phyloP scores from a whole-genome alignment of 192 early-diverging fungal genomes.

The Coemansia sp. region DNA sequence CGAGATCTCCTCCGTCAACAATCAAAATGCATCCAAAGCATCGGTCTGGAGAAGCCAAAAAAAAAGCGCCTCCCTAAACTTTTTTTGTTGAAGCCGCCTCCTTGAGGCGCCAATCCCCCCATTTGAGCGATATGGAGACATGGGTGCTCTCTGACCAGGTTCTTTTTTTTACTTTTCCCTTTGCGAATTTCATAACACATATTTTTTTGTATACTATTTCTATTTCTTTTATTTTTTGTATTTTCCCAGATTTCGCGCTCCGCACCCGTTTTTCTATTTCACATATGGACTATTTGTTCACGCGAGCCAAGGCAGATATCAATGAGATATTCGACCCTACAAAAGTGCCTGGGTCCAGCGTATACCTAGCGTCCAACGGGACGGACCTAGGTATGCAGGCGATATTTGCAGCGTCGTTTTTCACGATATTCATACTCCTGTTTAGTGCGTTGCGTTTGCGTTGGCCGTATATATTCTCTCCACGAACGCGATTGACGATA shows the following conservation, averaged over 20 bases:
- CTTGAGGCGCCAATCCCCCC: neutral
- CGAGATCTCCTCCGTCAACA: neutral
- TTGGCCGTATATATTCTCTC: slow-evolving; percentile 56
- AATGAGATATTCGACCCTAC: slow-evolving; percentile 50
- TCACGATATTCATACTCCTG: slow-evolving; percentile 31
- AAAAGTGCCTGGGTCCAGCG: slow-evolving; percentile 52
- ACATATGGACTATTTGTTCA: slow-evolving; percentile 2
- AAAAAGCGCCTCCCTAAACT: neutral
- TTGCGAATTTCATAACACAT: neutral
- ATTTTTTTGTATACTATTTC: neutral
- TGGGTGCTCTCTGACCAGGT: neutral
- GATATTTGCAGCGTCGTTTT: slow-evolving; percentile 48
- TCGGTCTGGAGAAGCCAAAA: slow-evolving; percentile 4
- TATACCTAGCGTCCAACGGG: slow-evolving; percentile 51
- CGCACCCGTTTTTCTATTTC: neutral
- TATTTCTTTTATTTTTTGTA: neutral
- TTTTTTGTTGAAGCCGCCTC: neutral
- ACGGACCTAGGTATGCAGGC: slow-evolving; percentile 55
- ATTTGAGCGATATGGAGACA: neutral
- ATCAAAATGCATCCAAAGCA: neutral
- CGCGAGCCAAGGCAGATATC: slow-evolving; percentile 27
- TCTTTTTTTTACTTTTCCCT: neutral
- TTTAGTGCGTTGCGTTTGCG: slow-evolving; percentile 47
- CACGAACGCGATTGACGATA: slow-evolving; percentile 51
- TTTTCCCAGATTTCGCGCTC: neutral